phyloP scores from a whole-genome alignment of 805 yeast species.

The Saturnispora halmiae region DNA sequence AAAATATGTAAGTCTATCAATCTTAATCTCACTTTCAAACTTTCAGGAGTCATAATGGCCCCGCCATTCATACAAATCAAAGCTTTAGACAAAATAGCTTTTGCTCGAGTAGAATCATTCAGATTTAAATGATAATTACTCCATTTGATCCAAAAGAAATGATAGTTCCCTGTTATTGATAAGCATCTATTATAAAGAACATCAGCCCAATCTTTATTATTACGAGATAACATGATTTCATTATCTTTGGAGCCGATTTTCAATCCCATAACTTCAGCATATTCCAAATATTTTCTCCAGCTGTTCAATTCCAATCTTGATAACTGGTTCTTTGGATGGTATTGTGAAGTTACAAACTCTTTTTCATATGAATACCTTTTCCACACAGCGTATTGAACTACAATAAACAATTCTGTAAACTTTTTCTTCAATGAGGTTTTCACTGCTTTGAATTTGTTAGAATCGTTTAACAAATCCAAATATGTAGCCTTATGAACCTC shows the following conservation, averaged over 20 bases:
- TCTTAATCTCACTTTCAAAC: conserved; percentile 27
- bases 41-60: conserved; percentile 2
- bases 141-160: conserved; percentile 42
- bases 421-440: conserved; percentile 36
- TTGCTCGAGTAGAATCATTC: conserved; percentile 30
- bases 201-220: conserved; percentile 21
- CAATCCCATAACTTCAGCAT: conserved; percentile 34
- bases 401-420: conserved; percentile 44
- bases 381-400: conserved; percentile 44
- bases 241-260: conserved; percentile 17
- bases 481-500: conserved; percentile 15
- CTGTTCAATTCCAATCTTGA: conserved; percentile 39
- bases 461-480: conserved; percentile 20
- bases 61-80: conserved; percentile 9
- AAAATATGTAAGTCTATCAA: conserved; percentile 37
- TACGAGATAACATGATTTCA: conserved; percentile 15
- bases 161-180: conserved; percentile 36
- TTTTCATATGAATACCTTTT: conserved; percentile 44
- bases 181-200: conserved; percentile 42
- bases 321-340: conserved; percentile 27
- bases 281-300: conserved; percentile 53
- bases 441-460: conserved; percentile 22
- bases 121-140: conserved; percentile 33
- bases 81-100: conserved; percentile 29
- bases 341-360: conserved; percentile 31